These are phyloP conservation scores for Luvunga scandens DNA, from an alignment of 345 rosid species.

Conservation along the genomic window DNA sequence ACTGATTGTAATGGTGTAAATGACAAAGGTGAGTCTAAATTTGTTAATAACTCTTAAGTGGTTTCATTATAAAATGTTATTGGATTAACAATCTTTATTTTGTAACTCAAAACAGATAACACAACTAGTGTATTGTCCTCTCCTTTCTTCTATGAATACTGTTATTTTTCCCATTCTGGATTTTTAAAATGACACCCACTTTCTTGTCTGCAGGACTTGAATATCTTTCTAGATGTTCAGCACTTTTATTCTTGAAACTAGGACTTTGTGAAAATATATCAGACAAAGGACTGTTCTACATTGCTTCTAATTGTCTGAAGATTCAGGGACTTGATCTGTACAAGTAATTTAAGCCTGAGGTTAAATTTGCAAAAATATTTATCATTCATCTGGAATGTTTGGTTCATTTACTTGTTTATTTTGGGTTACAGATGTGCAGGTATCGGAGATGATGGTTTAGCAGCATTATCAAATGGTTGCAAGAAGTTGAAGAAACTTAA, in stretches of 20 bases:
- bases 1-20: slow-evolving; percentile 75
- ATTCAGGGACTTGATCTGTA: slow-evolving; percentile 79
- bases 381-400: not conserved
- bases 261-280: slow-evolving; percentile 73
- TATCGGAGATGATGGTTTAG: slow-evolving; percentile 74
- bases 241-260: slow-evolving; percentile 60
- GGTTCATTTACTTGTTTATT: slow-evolving; percentile 16
- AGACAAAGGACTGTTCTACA: slow-evolving; percentile 62
- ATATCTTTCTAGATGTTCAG: slow-evolving; percentile 63
- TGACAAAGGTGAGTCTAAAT: slow-evolving; percentile 56
- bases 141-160: not conserved
- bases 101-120: not conserved
- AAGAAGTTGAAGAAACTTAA: slow-evolving; percentile 71
- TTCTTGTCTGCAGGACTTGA: slow-evolving; percentile 60
- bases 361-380: not conserved
- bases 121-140: not conserved
- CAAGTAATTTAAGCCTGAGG: slow-evolving; percentile 45
- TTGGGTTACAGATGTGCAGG: slow-evolving; percentile 48
- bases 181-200: not conserved
- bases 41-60: not conserved
- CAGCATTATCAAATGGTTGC: slow-evolving; percentile 69
- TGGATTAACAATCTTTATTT: not conserved
- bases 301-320: slow-evolving; percentile 61
- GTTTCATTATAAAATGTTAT: not conserved
- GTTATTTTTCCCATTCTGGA: too few relatives aligned